Evolutionary conservation across 345 rosid genomes (phyloP).

Genomic region (Linum lewisii): DNA sequence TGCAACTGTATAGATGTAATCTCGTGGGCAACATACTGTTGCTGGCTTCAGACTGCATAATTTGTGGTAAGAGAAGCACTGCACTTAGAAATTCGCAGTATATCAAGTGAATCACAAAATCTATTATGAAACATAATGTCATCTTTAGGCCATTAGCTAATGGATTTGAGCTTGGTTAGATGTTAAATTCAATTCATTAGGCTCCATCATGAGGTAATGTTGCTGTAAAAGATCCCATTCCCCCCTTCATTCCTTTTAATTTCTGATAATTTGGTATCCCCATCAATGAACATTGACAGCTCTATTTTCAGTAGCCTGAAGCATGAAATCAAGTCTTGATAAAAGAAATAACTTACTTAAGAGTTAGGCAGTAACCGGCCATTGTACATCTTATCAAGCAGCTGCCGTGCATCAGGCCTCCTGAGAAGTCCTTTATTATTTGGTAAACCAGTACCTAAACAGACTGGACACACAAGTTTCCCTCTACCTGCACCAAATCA

Average conservation of each 20-base stretch:
- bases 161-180: background rate
- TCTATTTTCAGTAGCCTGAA: background rate
- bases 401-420: constrained; percentile 73
- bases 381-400: constrained; percentile 90
- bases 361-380: constrained; percentile 74
- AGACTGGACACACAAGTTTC: constrained; percentile 88
- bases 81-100: background rate
- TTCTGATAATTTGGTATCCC: background rate
- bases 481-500: constrained; percentile 59
- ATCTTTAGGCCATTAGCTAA: background rate
- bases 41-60: too few species aligned
- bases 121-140: background rate
- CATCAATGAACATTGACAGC: background rate
- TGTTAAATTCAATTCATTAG: background rate
- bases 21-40: background rate
- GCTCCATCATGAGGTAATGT: background rate
- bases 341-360: constrained; percentile 27
- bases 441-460: constrained; percentile 86
- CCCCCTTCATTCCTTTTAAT: background rate
- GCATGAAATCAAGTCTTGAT: background rate
- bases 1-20: background rate
- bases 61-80: too few species aligned
- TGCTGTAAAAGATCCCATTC: background rate
- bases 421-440: constrained; percentile 89
- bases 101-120: background rate